These are phyloP conservation scores for Amoebophrya sp. DNA, from an alignment of 169 alveolate species.

Conservation along the genomic window DNA sequence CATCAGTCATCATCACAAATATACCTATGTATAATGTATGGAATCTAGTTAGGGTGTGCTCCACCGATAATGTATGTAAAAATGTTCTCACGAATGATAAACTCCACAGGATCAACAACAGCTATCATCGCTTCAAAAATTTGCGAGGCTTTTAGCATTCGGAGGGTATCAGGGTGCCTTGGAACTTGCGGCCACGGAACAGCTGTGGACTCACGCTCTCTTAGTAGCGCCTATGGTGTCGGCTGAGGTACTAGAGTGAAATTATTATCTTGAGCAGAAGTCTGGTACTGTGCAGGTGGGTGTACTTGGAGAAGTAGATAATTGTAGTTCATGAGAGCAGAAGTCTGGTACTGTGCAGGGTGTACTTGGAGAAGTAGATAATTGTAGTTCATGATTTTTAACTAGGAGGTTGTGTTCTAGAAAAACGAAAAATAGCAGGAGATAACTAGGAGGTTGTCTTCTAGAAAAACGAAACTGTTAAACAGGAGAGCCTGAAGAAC, in stretches of 20 bases:
- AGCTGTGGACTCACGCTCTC: slow-evolving; percentile 7
- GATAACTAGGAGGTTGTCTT: background rate
- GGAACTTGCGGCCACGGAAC: background rate
- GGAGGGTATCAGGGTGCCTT: background rate
- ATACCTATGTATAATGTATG: too few species aligned
- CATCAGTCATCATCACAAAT: too few species aligned
- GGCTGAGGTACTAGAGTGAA: background rate
- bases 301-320: too few species aligned
- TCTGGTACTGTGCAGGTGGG: too few species aligned
- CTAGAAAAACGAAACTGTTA: too few species aligned
- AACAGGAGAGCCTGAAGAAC: too few species aligned
- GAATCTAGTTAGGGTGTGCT: too few species aligned
- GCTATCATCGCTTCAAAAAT: background rate
- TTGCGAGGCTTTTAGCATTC: background rate
- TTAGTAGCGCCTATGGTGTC: background rate
- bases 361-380: too few species aligned
- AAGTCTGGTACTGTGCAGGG: too few species aligned
- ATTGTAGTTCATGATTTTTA: background rate
- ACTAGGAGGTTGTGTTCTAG: background rate
- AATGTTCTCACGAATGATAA: too few species aligned
- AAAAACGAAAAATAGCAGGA: background rate
- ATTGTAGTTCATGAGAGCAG: background rate
- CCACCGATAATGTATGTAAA: too few species aligned
- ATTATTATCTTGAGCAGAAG: too few species aligned
- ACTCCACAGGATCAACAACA: background rate